These are phyloP conservation scores for Neobulgaria alba DNA, from an alignment of 2,329 filamentous ascomycete species.

Conservation along the genomic window DNA sequence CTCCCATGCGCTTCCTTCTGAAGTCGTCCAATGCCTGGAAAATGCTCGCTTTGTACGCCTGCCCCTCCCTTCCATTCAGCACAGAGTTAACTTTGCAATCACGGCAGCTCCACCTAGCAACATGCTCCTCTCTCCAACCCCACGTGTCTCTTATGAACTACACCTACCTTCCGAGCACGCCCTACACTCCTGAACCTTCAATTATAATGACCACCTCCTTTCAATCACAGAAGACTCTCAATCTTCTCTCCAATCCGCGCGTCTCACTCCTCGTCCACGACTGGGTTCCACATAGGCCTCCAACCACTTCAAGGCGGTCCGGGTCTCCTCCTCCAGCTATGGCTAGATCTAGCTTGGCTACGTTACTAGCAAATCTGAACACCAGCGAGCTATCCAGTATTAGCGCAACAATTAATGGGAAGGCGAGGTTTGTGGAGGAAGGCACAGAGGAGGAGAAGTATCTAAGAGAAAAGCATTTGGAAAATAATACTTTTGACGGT, in stretches of 20 bases:
- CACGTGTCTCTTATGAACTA: constrained; percentile 99
- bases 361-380: constrained; percentile 83
- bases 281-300: constrained; percentile 90
- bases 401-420: constrained; percentile 88
- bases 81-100: constrained; percentile 1
- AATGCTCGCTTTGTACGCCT: constrained; percentile 81
- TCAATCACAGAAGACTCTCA: constrained; percentile 69
- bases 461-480: constrained; percentile 75
- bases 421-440: constrained; percentile 61
- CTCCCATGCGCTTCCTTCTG: constrained; percentile 63
- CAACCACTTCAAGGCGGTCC: constrained; percentile 56
- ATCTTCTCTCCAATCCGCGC: constrained; percentile 74
- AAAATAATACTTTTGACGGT: constrained; percentile 80
- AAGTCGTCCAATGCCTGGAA: constrained; percentile 84
- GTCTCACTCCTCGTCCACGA: constrained; percentile 96
- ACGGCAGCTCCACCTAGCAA: constrained; percentile 85
- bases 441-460: constrained; percentile 77
- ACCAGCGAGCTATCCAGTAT: constrained; percentile 80
- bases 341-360: constrained; percentile 68
- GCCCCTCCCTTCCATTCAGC: constrained; percentile 7
- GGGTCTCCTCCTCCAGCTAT: constrained; percentile 47
- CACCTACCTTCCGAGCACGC: constrained; percentile 81
- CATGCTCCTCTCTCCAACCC: constrained; percentile 71
- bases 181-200: constrained; percentile 60
- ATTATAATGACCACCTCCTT: constrained; percentile 92